These are phyloP conservation scores for Clitopilus hobsonii DNA, from an alignment of 768 basidiomycete genomes.

Conservation along the genomic window DNA sequence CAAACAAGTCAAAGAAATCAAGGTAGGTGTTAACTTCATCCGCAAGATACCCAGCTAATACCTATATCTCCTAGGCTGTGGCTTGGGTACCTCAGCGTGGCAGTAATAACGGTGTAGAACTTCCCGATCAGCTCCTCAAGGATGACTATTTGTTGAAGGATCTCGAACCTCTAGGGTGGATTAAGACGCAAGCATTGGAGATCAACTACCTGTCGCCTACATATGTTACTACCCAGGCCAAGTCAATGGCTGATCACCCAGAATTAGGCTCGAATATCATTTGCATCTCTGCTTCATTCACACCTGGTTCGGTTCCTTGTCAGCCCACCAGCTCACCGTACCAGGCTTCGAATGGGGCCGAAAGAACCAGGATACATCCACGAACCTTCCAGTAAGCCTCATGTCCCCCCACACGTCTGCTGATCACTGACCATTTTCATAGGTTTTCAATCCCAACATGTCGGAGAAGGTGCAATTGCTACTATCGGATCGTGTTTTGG, in stretches of 20 bases:
- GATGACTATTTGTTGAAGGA: conserved; percentile 95
- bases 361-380: conserved; percentile 84
- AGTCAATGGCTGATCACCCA: conserved; percentile 93
- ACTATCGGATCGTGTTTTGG: conserved; percentile 91
- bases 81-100: conserved; percentile 98
- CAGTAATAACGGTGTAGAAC: conserved; percentile 90
- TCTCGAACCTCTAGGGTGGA: conserved; percentile 91
- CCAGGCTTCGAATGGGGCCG: conserved; percentile 98
- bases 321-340: conserved; percentile 85
- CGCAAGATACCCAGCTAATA: background rate
- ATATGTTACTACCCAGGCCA: conserved; percentile 92
- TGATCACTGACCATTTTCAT: conserved; percentile 10
- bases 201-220: conserved; percentile 88
- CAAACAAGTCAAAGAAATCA: conserved; percentile 98
- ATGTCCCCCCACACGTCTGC: background rate
- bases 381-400: conserved; percentile 64
- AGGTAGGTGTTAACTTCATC: conserved; percentile 31
- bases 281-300: conserved; percentile 93
- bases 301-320: conserved; percentile 94
- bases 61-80: conserved; percentile 53
- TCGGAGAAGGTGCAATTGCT: conserved; percentile 92
- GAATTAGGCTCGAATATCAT: conserved; percentile 94
- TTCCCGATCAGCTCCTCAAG: conserved; percentile 85
- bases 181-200: conserved; percentile 95
- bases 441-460: conserved; percentile 99